Evolutionary conservation across 495 filamentous ascomycete genomes (phyloP).

Genomic region (Aspergillus olivimuriae): DNA sequence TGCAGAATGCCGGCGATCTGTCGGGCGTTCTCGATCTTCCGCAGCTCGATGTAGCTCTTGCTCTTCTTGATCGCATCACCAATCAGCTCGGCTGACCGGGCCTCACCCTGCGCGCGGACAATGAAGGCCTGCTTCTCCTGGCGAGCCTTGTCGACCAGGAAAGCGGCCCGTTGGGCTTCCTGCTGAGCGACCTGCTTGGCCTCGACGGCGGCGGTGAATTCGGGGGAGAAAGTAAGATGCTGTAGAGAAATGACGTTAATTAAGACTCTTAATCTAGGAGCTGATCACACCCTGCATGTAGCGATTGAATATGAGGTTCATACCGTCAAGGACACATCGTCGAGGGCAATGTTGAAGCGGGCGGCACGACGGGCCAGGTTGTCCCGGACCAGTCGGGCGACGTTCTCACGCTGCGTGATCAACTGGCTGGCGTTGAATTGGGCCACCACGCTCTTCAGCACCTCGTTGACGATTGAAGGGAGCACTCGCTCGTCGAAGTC

Average conservation of each 20-base stretch:
- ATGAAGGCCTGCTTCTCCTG: constrained; percentile 99
- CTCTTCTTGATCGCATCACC: constrained; percentile 99
- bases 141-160: constrained; percentile 96
- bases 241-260: constrained; percentile 31
- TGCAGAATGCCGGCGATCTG: constrained; percentile 78
- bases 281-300: not conserved
- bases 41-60: constrained; percentile 90
- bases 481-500: constrained; percentile 97
- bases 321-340: constrained; percentile 97
- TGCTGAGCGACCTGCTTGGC: constrained; percentile 99
- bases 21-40: constrained; percentile 93
- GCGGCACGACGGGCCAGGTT: constrained; percentile 87
- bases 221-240: constrained; percentile 98
- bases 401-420: constrained; percentile 97
- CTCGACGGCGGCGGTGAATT: constrained; percentile 98
- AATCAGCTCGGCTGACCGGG: constrained; percentile 93
- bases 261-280: no score
- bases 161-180: constrained; percentile 94
- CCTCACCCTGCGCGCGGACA: constrained; percentile 97
- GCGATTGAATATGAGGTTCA: not conserved
- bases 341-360: constrained; percentile 92
- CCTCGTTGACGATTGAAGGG: constrained; percentile 97
- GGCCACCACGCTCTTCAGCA: constrained; percentile 95
- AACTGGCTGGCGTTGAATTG: constrained; percentile 99
- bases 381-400: constrained; percentile 83